Conservation (phyloP, 345 rosid genomes). For the Murraya paniculata region DNA sequence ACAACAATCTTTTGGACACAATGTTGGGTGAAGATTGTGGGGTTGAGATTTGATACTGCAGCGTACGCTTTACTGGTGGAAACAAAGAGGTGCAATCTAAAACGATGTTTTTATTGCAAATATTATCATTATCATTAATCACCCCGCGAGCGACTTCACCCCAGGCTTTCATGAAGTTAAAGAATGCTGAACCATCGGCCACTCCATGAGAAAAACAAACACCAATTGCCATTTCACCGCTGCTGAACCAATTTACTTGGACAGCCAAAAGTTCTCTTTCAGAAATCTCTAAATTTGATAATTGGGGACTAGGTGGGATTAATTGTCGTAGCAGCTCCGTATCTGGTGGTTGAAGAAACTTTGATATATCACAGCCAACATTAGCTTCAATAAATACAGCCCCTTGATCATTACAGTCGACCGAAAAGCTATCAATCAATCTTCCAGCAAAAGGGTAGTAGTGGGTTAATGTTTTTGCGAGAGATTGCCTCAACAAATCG, state of each 20-base stretch:
- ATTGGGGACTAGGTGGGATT: not conserved
- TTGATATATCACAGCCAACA: no score
- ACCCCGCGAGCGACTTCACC: slow-evolving; percentile 5
- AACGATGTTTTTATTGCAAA: no score
- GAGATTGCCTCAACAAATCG: slow-evolving; percentile 13
- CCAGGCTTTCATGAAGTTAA: slow-evolving; percentile 18
- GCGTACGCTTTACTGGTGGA: slow-evolving; percentile 1
- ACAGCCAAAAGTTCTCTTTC: not conserved
- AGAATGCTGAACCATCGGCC: slow-evolving; percentile 19
- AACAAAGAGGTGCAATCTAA: slow-evolving; percentile 14
- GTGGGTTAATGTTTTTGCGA: slow-evolving; percentile 12
- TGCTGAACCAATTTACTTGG: slow-evolving; percentile 25
- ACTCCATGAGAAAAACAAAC: slow-evolving; percentile 19
- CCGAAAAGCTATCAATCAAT: slow-evolving; percentile 1
- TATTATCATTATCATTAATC: no score
- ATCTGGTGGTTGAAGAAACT: no score
- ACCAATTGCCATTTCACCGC: slow-evolving; percentile 25
- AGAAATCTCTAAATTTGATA: no score
- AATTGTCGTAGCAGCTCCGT: no score
- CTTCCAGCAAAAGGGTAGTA: slow-evolving; percentile 26
- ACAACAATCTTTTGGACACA: slow-evolving; percentile 20
- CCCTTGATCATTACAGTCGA: not conserved
- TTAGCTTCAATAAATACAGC: no score
- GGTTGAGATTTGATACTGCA: not conserved
- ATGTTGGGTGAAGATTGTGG: not conserved